Conservation (phyloP, 768 basidiomycete species). For the Lactarius pseudohatsudake region DNA sequence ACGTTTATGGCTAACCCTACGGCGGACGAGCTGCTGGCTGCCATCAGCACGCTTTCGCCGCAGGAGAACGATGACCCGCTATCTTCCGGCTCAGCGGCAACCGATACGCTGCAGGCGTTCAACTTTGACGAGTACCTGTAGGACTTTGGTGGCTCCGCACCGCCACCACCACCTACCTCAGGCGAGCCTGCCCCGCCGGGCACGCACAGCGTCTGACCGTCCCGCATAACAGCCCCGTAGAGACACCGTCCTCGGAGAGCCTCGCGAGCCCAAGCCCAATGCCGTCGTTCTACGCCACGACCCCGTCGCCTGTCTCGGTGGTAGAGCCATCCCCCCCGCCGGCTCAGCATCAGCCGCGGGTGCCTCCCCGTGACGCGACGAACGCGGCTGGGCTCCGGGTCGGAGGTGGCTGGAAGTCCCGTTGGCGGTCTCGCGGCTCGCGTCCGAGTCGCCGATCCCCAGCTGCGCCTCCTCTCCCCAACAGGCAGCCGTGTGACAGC, state of each 20-base stretch:
- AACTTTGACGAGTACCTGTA: too few species aligned
- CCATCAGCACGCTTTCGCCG: neutral
- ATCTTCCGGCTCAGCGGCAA: too few species aligned
- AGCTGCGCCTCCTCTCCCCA: constrained; percentile 12
- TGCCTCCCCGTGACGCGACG: neutral
- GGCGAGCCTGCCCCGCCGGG: too few species aligned
- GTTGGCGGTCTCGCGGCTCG: neutral
- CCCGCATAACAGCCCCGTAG: neutral
- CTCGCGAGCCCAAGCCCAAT: neutral
- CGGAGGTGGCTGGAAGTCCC: neutral
- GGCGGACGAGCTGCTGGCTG: neutral
- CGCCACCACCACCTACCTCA: too few species aligned
- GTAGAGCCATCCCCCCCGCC: neutral
- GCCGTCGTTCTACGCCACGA: neutral
- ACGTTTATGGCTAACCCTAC: neutral
- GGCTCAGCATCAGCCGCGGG: too few species aligned
- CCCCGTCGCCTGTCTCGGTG: neutral
- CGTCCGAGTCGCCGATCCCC: neutral
- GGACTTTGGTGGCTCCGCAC: too few species aligned
- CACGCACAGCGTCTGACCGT: neutral
- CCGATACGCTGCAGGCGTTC: too few species aligned
- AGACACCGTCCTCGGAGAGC: neutral
- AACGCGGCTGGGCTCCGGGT: too few species aligned
- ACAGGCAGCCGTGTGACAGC: neutral
- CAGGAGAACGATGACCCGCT: neutral